Percentiles rank a stretch among this genome's conserved stretches.
Conservation (phyloP, 306 rosid genomes). For the Sesbania bispinosa region DNA sequence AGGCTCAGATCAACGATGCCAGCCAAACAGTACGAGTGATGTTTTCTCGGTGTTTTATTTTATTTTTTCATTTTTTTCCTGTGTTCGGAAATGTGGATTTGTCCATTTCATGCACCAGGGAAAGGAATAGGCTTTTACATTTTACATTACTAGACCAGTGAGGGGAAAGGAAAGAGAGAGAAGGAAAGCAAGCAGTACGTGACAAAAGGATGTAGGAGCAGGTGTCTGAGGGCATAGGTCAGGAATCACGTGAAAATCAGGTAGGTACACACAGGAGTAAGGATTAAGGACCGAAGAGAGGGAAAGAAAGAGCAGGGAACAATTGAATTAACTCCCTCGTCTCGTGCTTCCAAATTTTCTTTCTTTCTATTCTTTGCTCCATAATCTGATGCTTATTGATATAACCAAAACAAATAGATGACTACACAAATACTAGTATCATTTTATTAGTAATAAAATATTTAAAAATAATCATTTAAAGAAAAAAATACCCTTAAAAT, state of each 20-base stretch:
- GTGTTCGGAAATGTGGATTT: not conserved
- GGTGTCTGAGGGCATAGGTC: constrained; percentile 41
- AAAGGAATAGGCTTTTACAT: not conserved
- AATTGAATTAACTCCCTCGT: constrained; percentile 38
- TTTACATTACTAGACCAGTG: not conserved
- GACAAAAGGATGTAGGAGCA: constrained; percentile 41
- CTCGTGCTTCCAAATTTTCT: too few relatives aligned
- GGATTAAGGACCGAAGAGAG: too few relatives aligned
- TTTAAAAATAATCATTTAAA: too few relatives aligned
- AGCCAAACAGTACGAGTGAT: too few relatives aligned
- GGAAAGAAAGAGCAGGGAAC: not conserved
- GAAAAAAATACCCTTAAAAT: too few relatives aligned
- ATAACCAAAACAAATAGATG: too few relatives aligned
- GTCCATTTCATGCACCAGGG: not conserved
- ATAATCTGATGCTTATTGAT: too few relatives aligned
- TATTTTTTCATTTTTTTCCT: not conserved
- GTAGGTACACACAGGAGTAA: not conserved
- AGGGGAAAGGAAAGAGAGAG: not conserved
- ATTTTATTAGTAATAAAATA: too few relatives aligned
- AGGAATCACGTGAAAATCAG: constrained; percentile 69
- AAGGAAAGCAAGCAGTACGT: constrained; percentile 28
- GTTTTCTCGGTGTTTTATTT: too few relatives aligned
- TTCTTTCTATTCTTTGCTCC: too few relatives aligned
- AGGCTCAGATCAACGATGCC: not conserved
- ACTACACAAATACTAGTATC: too few relatives aligned